A percentile compares a stretch with the other conserved stretches of the same genome.
Evolutionary conservation across 768 basidiomycete genomes (phyloP).

Genomic region (Suillus decipiens): DNA sequence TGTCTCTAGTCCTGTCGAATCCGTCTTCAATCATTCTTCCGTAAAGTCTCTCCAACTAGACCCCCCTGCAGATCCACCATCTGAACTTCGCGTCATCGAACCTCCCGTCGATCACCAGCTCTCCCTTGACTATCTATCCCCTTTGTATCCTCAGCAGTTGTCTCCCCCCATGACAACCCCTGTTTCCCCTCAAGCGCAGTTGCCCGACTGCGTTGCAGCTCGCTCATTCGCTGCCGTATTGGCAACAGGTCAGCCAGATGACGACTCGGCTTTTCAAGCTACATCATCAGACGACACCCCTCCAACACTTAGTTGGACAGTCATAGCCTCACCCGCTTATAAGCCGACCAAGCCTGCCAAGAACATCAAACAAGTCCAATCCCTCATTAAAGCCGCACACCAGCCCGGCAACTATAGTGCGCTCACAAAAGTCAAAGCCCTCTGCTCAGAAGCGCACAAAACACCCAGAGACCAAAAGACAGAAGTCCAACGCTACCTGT

Average conservation of each 20-base stretch:
- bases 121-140: slow-evolving; percentile 18
- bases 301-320: slow-evolving; percentile 27
- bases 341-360: slow-evolving; percentile 31
- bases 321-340: slow-evolving; percentile 14
- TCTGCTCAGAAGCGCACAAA: slow-evolving; percentile 46
- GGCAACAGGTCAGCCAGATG: slow-evolving; percentile 32
- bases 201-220: slow-evolving; percentile 36
- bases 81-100: slow-evolving; percentile 9
- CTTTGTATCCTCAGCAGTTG: slow-evolving; percentile 24
- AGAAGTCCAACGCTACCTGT: slow-evolving; percentile 42
- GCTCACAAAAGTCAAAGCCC: slow-evolving; percentile 43
- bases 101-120: slow-evolving; percentile 19
- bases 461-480: slow-evolving; percentile 47
- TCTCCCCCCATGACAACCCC: slow-evolving; percentile 31
- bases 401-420: slow-evolving; percentile 43
- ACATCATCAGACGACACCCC: slow-evolving; percentile 24
- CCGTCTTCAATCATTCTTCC: slow-evolving; percentile 8
- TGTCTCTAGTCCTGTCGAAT: slow-evolving; percentile 14
- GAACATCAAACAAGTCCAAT: slow-evolving; percentile 42
- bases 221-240: slow-evolving; percentile 36
- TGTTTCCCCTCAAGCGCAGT: slow-evolving; percentile 35
- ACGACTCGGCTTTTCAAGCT: slow-evolving; percentile 25
- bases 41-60: slow-evolving; percentile 13
- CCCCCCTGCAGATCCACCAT: slow-evolving; percentile 13
- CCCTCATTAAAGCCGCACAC: slow-evolving; percentile 45